Conservation (phyloP, 441 rosid species). For the Francoa sonchifolia region DNA sequence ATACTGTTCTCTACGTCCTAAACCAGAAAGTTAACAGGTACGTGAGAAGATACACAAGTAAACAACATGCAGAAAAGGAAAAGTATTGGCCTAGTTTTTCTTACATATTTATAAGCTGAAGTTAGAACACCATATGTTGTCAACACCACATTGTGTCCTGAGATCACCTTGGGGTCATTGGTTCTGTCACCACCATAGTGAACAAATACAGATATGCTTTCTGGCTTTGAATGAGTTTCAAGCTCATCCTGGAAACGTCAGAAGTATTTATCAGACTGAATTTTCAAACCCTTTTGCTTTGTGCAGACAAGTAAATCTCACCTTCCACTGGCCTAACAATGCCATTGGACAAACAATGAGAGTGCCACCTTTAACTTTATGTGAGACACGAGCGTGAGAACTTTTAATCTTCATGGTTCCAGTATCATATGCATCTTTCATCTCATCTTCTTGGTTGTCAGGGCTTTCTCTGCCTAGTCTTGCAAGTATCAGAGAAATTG, state of each 20-base stretch:
- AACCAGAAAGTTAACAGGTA: constrained; percentile 1
- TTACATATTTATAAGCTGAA: constrained; percentile 48
- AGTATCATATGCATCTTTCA: constrained; percentile 5
- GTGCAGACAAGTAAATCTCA: constrained; percentile 15
- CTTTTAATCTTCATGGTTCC: constrained; percentile 11
- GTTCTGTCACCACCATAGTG: constrained; percentile 59
- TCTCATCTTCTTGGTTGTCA: constrained; percentile 10
- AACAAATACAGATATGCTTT: constrained; percentile 37
- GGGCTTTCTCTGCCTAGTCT: constrained; percentile 31
- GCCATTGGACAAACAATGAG: constrained; percentile 77
- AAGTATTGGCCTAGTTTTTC: constrained; percentile 3
- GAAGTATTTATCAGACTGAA: no score
- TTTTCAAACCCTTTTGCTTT: no score
- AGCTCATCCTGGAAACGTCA: constrained; percentile 45
- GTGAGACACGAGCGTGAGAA: constrained; percentile 4
- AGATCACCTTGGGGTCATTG: constrained; percentile 29
- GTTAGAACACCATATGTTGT: constrained; percentile 60
- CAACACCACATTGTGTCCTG: constrained; percentile 49
- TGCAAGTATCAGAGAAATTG: constrained; percentile 56
- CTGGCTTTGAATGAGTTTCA: constrained; percentile 46
- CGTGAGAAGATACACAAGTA: neutral
- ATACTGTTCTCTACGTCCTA: constrained; percentile 38
- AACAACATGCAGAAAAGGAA: no score
- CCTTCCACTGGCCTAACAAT: constrained; percentile 67
- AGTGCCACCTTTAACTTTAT: constrained; percentile 48